A percentile compares a stretch with the other conserved stretches of the same genome.
Conservation (phyloP, 2,329 filamentous ascomycete species). For the Pseudogymnoascus sp. region DNA sequence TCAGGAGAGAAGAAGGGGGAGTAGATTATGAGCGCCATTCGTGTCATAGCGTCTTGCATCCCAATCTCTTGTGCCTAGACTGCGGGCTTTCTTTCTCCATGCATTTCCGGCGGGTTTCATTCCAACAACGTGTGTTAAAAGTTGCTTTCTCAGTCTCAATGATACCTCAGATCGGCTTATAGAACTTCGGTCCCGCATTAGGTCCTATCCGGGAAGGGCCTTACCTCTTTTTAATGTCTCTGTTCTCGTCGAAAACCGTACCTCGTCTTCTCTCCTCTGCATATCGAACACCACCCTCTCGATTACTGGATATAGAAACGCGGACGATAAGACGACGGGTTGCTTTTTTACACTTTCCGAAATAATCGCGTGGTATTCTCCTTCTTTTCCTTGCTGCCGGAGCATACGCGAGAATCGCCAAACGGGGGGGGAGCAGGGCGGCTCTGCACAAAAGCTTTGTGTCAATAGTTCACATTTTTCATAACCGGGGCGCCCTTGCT, state of each 20-base stretch:
- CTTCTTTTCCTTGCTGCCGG: slow-evolving; percentile 19
- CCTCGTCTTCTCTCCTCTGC: slow-evolving; percentile 9
- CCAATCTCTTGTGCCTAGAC: slow-evolving; percentile 38
- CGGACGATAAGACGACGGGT: slow-evolving; percentile 19
- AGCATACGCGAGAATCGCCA: slow-evolving; percentile 16
- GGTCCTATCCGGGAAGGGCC: slow-evolving; percentile 19
- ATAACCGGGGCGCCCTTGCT: slow-evolving; percentile 1
- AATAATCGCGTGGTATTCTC: slow-evolving; percentile 22
- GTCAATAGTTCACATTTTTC: slow-evolving; percentile 23
- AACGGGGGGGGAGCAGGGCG: neutral
- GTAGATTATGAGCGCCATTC: slow-evolving; percentile 8
- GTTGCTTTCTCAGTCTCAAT: slow-evolving; percentile 34
- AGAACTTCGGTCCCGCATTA: slow-evolving; percentile 27
- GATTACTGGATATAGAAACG: slow-evolving; percentile 14
- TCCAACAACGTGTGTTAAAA: slow-evolving; percentile 36
- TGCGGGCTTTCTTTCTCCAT: slow-evolving; percentile 32
- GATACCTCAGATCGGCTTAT: slow-evolving; percentile 34
- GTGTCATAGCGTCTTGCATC: slow-evolving; percentile 29
- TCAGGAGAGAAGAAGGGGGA: slow-evolving; percentile 37
- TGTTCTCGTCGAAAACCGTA: slow-evolving; percentile 7
- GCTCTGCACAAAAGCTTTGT: slow-evolving; percentile 24
- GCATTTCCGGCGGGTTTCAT: slow-evolving; percentile 36
- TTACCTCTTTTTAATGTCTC: slow-evolving; percentile 13
- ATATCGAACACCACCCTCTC: slow-evolving; percentile 11
- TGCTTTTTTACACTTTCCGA: slow-evolving; percentile 22